A percentile compares a stretch with the other conserved stretches of the same genome.
Conservation (phyloP, 106 monocot species). For the Dioscorea zingiberensis region DNA sequence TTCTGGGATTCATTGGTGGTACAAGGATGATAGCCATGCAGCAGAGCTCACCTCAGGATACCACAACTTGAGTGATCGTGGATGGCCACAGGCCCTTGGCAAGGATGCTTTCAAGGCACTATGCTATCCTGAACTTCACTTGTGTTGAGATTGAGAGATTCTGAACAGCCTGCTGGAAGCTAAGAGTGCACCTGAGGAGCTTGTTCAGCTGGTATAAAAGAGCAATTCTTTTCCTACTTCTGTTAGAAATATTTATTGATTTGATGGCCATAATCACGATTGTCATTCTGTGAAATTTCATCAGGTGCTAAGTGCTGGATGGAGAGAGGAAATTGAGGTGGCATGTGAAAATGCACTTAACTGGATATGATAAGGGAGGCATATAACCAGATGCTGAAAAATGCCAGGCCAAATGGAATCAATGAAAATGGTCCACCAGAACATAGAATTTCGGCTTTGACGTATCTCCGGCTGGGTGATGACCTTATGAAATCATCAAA, state of each 20-base stretch:
- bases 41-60: conserved; percentile 65
- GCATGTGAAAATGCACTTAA: conserved; percentile 49
- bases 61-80: conserved; percentile 34
- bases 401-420: conserved; percentile 38
- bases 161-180: conserved; percentile 39
- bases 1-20: conserved; percentile 72
- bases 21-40: conserved; percentile 36
- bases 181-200: conserved; percentile 46
- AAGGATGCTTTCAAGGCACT: conserved; percentile 35
- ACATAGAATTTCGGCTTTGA: conserved; percentile 20
- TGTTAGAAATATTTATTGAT: neutral
- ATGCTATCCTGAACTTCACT: conserved; percentile 52
- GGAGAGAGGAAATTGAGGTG: conserved; percentile 49
- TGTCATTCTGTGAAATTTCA: neutral
- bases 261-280: neutral
- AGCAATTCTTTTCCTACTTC: neutral
- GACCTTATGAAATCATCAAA: conserved; percentile 25
- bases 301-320: conserved; percentile 49
- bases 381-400: conserved; percentile 44
- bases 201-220: conserved; percentile 51
- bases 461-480: conserved; percentile 36
- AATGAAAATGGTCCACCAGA: conserved; percentile 23
- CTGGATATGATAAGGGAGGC: conserved; percentile 27
- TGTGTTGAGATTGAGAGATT: conserved; percentile 61
- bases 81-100: conserved; percentile 52